A percentile compares a stretch with the other conserved stretches of the same genome.
Conservation (phyloP, 768 basidiomycete genomes). For the Pulveroboletus sp. region DNA sequence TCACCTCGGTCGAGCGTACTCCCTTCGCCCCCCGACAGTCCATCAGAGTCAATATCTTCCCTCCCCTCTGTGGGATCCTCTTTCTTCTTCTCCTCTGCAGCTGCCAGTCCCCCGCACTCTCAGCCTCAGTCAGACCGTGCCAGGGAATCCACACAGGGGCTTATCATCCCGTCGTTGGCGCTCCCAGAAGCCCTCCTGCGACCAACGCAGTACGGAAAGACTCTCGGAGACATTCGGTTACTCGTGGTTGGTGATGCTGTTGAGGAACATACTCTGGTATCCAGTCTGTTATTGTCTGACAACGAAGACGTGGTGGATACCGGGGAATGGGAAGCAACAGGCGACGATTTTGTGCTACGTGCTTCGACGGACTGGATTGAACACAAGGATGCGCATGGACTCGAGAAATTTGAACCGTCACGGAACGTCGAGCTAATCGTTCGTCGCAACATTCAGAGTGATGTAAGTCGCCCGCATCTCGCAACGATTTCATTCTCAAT, state of each 20-base stretch:
- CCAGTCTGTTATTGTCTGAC: slow-evolving; percentile 50
- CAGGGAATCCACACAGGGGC: slow-evolving; percentile 44
- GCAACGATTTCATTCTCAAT: slow-evolving; percentile 4
- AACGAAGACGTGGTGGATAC: slow-evolving; percentile 68
- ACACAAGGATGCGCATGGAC: slow-evolving; percentile 57
- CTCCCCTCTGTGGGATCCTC: slow-evolving; percentile 70
- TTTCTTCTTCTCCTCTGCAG: slow-evolving; percentile 75
- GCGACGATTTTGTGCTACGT: slow-evolving; percentile 41
- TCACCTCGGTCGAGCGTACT: slow-evolving; percentile 47
- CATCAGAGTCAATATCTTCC: slow-evolving; percentile 61
- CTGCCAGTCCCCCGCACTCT: slow-evolving; percentile 58
- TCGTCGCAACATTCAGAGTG: slow-evolving; percentile 38
- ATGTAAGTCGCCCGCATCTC: slow-evolving; percentile 39
- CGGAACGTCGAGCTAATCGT: slow-evolving; percentile 62
- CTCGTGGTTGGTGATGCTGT: slow-evolving; percentile 49
- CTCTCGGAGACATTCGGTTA: slow-evolving; percentile 56
- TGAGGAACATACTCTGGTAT: slow-evolving; percentile 35
- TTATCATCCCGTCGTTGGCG: slow-evolving; percentile 67
- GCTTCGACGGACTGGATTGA: slow-evolving; percentile 75
- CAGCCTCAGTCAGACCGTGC: slow-evolving; percentile 40
- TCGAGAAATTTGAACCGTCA: slow-evolving; percentile 62
- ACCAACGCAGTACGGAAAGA: slow-evolving; percentile 67
- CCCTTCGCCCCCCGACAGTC: slow-evolving; percentile 62
- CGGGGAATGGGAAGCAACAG: slow-evolving; percentile 52
- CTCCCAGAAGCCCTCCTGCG: slow-evolving; percentile 58